These are phyloP conservation scores for Lobosporangium transversale DNA, from an alignment of 192 early-diverging fungal species.

Conservation along the genomic window DNA sequence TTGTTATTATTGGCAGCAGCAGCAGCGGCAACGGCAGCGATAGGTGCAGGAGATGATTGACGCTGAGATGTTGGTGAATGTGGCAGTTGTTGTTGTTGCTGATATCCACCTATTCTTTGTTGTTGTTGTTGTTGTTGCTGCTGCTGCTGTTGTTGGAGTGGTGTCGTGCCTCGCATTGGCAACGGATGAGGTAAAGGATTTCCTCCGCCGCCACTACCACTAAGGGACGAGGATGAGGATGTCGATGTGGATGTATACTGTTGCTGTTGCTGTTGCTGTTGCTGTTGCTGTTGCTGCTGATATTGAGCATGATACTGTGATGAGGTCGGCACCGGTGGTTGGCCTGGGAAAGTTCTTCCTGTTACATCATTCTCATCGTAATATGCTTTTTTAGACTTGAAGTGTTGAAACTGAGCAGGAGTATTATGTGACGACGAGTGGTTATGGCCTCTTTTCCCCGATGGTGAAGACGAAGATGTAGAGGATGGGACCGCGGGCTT, in stretches of 20 bases:
- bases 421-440: constrained; percentile 8
- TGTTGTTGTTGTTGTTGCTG: constrained; percentile 29
- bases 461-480: neutral
- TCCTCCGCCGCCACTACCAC: constrained; percentile 15
- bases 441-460: neutral
- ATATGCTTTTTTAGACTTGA: constrained; percentile 7
- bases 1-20: neutral
- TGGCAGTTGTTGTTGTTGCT: constrained; percentile 25
- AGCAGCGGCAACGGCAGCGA: neutral
- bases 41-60: constrained; percentile 5
- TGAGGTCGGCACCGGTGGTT: neutral
- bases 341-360: constrained; percentile 7
- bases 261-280: constrained; percentile 20
- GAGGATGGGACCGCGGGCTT: constrained; percentile 21
- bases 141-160: constrained; percentile 9
- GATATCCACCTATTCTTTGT: neutral
- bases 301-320: no score
- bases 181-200: constrained; percentile 20
- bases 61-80: constrained; percentile 1
- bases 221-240: constrained; percentile 20
- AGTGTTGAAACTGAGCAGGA: constrained; percentile 2
- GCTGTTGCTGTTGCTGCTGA: constrained; percentile 18
- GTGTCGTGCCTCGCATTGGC: neutral
- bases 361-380: constrained; percentile 17
- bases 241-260: constrained; percentile 15